phyloP scores from a whole-genome alignment of 805 yeast genomes.

The Maudiozyma bulderi region DNA sequence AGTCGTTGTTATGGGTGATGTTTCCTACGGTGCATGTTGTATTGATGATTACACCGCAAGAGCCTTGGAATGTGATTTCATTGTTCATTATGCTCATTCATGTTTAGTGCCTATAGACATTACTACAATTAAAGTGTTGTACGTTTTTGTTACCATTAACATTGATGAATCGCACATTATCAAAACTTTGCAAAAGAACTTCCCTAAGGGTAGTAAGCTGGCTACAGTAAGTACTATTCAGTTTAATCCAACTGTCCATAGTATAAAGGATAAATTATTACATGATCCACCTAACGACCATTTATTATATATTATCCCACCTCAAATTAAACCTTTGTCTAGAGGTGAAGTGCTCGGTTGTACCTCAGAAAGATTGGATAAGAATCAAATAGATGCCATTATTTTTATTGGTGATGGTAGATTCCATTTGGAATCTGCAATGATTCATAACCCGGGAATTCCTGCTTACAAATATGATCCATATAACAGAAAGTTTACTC shows the following conservation, averaged over 20 bases:
- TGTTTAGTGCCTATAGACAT: conserved; percentile 93
- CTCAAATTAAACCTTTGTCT: conserved; percentile 86
- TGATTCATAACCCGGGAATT: conserved; percentile 91
- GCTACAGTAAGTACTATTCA: conserved; percentile 95
- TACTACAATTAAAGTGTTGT: conserved; percentile 83
- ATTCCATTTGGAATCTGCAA: conserved; percentile 88
- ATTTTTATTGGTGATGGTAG: conserved; percentile 93
- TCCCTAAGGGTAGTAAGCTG: conserved; percentile 50
- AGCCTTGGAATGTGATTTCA: conserved; percentile 85
- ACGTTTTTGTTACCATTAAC: conserved; percentile 86
- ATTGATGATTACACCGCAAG: conserved; percentile 94
- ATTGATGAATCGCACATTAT: conserved; percentile 77
- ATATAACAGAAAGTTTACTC: conserved; percentile 80
- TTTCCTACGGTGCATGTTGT: conserved; percentile 97
- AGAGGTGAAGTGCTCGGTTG: conserved; percentile 96
- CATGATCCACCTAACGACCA: conserved; percentile 35
- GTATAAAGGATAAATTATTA: conserved; percentile 52
- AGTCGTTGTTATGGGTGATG: conserved; percentile 95
- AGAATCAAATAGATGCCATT: conserved; percentile 62
- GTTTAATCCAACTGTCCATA: conserved; percentile 89
- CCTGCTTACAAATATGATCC: conserved; percentile 96
- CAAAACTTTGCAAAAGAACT: conserved; percentile 66
- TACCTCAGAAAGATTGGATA: conserved; percentile 74
- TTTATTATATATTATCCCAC: conserved; percentile 60
- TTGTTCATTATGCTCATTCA: conserved; percentile 95